A percentile compares a stretch with the other conserved stretches of the same genome.
Conservation (phyloP, 768 basidiomycete species). For the Naganishia vishniacii region DNA sequence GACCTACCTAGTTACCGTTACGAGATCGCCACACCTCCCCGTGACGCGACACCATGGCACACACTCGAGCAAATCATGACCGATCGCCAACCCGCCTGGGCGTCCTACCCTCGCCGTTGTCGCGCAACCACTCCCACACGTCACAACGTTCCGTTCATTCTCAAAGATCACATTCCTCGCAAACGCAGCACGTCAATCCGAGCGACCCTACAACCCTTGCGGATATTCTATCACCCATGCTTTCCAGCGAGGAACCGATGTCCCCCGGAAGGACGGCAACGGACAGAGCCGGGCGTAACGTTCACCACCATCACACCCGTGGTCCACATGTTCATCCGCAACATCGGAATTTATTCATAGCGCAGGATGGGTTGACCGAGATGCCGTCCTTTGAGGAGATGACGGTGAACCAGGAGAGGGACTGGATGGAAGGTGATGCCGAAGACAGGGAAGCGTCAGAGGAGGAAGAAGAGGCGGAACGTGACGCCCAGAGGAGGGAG, state of each 20-base stretch:
- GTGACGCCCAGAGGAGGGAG: neutral
- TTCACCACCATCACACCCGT: no score
- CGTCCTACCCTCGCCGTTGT: slow-evolving; percentile 2
- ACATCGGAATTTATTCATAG: slow-evolving; percentile 17
- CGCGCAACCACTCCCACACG: slow-evolving; percentile 7
- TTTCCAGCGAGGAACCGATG: neutral
- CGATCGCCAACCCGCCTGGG: no score
- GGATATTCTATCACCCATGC: neutral
- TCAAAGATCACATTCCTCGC: slow-evolving; percentile 12
- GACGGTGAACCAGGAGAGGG: slow-evolving; percentile 12
- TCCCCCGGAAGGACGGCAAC: no score
- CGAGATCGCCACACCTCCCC: no score
- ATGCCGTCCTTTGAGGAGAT: slow-evolving; percentile 15
- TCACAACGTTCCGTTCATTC: slow-evolving; percentile 16
- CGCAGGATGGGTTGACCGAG: slow-evolving; percentile 4
- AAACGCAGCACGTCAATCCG: slow-evolving; percentile 13
- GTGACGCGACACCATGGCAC: no score
- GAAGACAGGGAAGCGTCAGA: slow-evolving; percentile 13
- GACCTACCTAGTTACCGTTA: no score
- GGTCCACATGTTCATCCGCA: slow-evolving; percentile 22
- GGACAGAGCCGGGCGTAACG: no score
- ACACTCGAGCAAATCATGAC: no score
- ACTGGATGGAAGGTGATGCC: slow-evolving; percentile 17
- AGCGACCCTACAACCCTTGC: slow-evolving; percentile 3
- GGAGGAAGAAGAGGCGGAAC: neutral